These are phyloP conservation scores for Peronosclerospora sorghi DNA, from an alignment of 352 stramenopile genomes.

Conservation along the genomic window DNA sequence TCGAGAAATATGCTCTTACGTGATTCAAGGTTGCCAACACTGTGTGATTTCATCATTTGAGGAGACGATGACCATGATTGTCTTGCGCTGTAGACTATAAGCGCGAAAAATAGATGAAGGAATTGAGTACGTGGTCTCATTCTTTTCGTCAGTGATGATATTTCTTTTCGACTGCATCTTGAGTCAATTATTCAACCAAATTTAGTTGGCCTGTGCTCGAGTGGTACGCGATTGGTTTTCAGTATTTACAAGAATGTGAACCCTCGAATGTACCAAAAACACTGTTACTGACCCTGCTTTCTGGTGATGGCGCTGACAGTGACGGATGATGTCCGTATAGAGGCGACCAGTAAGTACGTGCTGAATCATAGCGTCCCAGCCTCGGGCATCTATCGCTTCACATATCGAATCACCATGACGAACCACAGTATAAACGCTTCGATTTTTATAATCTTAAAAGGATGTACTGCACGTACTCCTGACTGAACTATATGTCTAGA, in stretches of 20 bases:
- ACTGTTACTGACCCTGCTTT: neutral
- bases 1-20: conserved; percentile 25
- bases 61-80: conserved; percentile 1
- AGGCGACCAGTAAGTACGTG: conserved; percentile 67
- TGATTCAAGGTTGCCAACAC: conserved; percentile 24
- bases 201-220: conserved; percentile 59
- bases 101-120: conserved; percentile 54
- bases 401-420: conserved; percentile 67
- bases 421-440: conserved; percentile 42
- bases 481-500: conserved; percentile 15
- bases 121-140: conserved; percentile 28
- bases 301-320: conserved; percentile 34
- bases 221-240: conserved; percentile 14
- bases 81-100: conserved; percentile 16
- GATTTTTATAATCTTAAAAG: neutral
- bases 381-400: conserved; percentile 54
- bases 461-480: too few species aligned
- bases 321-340: conserved; percentile 52
- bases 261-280: neutral
- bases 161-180: conserved; percentile 6
- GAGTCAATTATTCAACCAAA: conserved; percentile 52
- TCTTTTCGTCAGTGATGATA: neutral
- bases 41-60: neutral
- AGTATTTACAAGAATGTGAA: neutral
- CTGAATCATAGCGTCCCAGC: conserved; percentile 36